Percentiles rank a stretch among this genome's conserved stretches.
These are phyloP conservation scores for Oryza nivara DNA, from an alignment of 176 grass and related monocot species.

Conservation along the genomic window DNA sequence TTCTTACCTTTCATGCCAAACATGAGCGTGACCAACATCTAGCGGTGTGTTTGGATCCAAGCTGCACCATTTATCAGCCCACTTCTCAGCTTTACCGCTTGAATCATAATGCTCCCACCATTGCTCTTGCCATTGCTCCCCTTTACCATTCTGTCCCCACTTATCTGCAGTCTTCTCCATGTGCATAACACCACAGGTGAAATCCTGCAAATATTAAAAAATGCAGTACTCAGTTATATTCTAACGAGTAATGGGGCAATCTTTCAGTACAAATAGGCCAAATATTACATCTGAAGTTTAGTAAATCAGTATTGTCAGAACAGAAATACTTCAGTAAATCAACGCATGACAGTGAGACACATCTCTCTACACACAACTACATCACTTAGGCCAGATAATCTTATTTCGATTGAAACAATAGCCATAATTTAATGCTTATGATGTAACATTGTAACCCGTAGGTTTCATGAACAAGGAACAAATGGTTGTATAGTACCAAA, in stretches of 20 bases:
- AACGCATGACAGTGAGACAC: background rate
- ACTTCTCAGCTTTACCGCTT: slow-evolving; percentile 77
- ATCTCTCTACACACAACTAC: background rate
- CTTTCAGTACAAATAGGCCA: slow-evolving; percentile 1
- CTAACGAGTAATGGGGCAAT: background rate
- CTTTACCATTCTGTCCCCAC: slow-evolving; percentile 89
- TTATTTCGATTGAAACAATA: background rate
- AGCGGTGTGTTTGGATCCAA: slow-evolving; percentile 83
- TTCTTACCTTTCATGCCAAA: slow-evolving; percentile 98
- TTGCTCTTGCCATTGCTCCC: slow-evolving; percentile 94
- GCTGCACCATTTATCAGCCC: slow-evolving; percentile 96
- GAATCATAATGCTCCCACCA: slow-evolving; percentile 95
- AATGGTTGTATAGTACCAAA: background rate
- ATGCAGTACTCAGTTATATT: slow-evolving; percentile 25
- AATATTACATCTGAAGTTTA: background rate
- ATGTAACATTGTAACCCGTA: background rate
- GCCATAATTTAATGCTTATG: background rate
- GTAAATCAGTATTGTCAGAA: background rate
- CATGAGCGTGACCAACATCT: slow-evolving; percentile 95
- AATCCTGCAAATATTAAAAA: slow-evolving; percentile 54
- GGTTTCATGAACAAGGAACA: background rate
- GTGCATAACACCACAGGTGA: slow-evolving; percentile 61
- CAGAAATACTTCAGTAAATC: background rate
- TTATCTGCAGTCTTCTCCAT: slow-evolving; percentile 99
- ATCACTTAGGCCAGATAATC: background rate